These are phyloP conservation scores for Pseudogymnoascus sp. DNA, from an alignment of 2,329 filamentous ascomycete genomes.

Conservation along the genomic window DNA sequence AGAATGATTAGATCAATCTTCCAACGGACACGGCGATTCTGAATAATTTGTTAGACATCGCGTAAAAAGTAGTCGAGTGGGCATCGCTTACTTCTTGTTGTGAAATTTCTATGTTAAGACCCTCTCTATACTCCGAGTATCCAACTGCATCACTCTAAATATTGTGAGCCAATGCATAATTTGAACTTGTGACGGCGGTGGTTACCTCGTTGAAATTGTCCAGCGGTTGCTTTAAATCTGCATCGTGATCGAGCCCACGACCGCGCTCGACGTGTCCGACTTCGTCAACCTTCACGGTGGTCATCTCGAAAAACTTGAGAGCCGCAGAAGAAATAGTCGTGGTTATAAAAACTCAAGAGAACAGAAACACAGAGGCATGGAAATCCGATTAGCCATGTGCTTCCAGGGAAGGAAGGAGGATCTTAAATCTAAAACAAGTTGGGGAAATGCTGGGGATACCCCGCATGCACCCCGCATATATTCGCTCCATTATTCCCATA, in stretches of 20 bases:
- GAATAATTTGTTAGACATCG: neutral
- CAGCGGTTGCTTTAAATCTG: neutral
- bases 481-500: neutral
- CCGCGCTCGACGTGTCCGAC: neutral
- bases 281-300: neutral
- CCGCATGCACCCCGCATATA: neutral
- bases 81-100: conserved; percentile 1
- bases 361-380: neutral
- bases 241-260: neutral
- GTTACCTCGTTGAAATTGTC: conserved; percentile 8
- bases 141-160: conserved; percentile 8
- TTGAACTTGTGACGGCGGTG: neutral
- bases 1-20: conserved; percentile 12
- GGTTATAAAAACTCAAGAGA: neutral
- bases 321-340: neutral
- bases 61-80: neutral
- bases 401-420: neutral
- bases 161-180: neutral
- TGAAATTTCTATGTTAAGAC: conserved; percentile 7
- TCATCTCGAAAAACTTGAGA: neutral
- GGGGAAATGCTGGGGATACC: neutral
- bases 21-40: conserved; percentile 10
- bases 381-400: neutral
- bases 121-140: conserved; percentile 9
- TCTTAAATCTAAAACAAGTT: neutral